Percentiles rank a stretch among this genome's conserved stretches.
Conservation (phyloP, 2,329 filamentous ascomycete genomes). For the Escovopsis sp. region DNA sequence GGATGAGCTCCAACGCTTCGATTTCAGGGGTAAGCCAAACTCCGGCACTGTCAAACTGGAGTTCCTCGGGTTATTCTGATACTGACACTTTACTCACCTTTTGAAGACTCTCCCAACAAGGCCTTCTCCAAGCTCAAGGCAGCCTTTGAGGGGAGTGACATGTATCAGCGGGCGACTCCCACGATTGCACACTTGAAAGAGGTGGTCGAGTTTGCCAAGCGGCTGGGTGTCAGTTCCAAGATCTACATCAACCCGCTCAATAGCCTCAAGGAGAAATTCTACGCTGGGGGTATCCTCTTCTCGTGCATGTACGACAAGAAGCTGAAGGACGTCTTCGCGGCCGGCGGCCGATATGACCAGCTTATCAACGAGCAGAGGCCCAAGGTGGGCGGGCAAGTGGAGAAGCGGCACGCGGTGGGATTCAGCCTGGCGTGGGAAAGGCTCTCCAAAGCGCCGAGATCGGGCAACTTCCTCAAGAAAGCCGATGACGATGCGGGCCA, state of each 20-base stretch:
- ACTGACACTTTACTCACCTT: too few species aligned
- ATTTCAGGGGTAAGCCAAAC: slow-evolving; percentile 67
- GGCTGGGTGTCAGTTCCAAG: slow-evolving; percentile 59
- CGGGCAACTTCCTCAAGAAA: slow-evolving; percentile 51
- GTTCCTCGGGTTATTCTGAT: too few species aligned
- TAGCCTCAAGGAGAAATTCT: slow-evolving; percentile 86
- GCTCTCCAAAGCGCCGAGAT: slow-evolving; percentile 49
- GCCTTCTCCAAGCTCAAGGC: slow-evolving; percentile 42
- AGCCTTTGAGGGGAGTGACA: slow-evolving; percentile 46
- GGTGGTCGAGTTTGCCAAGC: slow-evolving; percentile 60
- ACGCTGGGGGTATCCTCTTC: slow-evolving; percentile 71
- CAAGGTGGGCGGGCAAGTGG: slow-evolving; percentile 43
- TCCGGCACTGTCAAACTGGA: too few species aligned
- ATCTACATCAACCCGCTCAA: slow-evolving; percentile 74
- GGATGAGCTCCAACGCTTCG: slow-evolving; percentile 79
- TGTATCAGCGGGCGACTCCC: slow-evolving; percentile 58
- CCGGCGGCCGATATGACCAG: slow-evolving; percentile 83
- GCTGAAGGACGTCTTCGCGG: slow-evolving; percentile 73
- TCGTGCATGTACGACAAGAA: slow-evolving; percentile 81
- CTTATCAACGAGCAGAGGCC: slow-evolving; percentile 74
- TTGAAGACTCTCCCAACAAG: slow-evolving; percentile 36
- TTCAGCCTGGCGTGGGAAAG: slow-evolving; percentile 85
- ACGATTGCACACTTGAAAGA: slow-evolving; percentile 68
- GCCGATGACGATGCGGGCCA: slow-evolving; percentile 44
- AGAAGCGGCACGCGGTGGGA: slow-evolving; percentile 70